These are phyloP conservation scores for Gymnopilus dilepis DNA, from an alignment of 768 basidiomycete species.

Conservation along the genomic window DNA sequence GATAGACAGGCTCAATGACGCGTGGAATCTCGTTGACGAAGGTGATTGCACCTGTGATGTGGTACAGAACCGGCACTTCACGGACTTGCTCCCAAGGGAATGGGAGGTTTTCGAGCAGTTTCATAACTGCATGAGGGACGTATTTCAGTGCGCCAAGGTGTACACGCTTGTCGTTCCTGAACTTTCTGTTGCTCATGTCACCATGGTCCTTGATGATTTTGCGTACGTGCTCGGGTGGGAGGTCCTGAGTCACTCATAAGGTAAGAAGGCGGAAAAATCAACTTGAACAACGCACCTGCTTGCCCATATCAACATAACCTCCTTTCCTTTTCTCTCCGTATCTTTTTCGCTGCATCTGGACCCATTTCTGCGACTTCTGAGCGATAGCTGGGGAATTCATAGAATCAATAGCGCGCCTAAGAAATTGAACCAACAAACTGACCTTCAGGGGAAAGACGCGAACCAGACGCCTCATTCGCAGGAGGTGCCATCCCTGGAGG, in stretches of 20 bases:
- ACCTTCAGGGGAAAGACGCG: slow-evolving; percentile 56
- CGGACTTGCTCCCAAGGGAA: slow-evolving; percentile 99
- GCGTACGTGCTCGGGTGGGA: slow-evolving; percentile 96
- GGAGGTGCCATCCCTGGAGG: slow-evolving; percentile 58
- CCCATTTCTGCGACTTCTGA: slow-evolving; percentile 96
- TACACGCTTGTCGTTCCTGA: slow-evolving; percentile 98
- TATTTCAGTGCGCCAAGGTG: slow-evolving; percentile 98
- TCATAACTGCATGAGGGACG: slow-evolving; percentile 99
- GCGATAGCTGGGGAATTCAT: slow-evolving; percentile 58
- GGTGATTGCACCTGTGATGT: slow-evolving; percentile 99
- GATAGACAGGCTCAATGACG: slow-evolving; percentile 96
- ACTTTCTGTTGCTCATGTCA: slow-evolving; percentile 99
- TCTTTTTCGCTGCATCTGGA: slow-evolving; percentile 90
- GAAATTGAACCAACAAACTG: slow-evolving; percentile 20
- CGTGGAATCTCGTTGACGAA: slow-evolving; percentile 99
- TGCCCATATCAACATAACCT: slow-evolving; percentile 90
- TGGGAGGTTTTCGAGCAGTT: slow-evolving; percentile 97
- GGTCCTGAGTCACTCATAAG: slow-evolving; percentile 59
- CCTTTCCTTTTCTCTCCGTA: slow-evolving; percentile 92
- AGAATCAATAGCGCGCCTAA: slow-evolving; percentile 20
- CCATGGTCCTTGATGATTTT: slow-evolving; percentile 99
- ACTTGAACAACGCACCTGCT: slow-evolving; percentile 66
- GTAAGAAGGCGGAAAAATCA: slow-evolving; percentile 18
- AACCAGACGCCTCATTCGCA: slow-evolving; percentile 42
- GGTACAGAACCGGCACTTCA: slow-evolving; percentile 97